phyloP scores from a whole-genome alignment of 2,329 filamentous ascomycete species.

The Diaporthe helianthi region DNA sequence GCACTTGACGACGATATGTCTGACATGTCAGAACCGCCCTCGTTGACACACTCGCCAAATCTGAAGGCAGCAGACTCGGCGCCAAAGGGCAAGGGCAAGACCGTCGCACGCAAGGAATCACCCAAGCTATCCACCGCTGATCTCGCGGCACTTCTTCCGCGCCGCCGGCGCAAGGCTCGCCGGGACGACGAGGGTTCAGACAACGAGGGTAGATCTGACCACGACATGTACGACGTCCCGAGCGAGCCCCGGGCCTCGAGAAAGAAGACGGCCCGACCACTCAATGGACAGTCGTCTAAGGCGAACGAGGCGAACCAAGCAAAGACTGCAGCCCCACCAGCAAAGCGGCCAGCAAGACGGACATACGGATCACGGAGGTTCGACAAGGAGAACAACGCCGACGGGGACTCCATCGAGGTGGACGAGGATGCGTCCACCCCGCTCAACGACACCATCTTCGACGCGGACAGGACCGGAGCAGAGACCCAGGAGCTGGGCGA shows the following conservation, averaged over 20 bases:
- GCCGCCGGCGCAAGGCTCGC: constrained; percentile 51
- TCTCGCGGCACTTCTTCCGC: constrained; percentile 60
- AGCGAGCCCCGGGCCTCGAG: constrained; percentile 45
- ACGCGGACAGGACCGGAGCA: constrained; percentile 41
- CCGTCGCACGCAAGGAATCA: constrained; percentile 42
- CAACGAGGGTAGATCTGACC: constrained; percentile 55
- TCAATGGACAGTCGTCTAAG: constrained; percentile 25
- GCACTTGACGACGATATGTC: constrained; percentile 53
- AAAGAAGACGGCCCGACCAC: constrained; percentile 35
- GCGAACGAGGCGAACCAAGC: constrained; percentile 12
- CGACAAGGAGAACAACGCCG: constrained; percentile 64
- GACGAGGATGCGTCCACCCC: constrained; percentile 49
- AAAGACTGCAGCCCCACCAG: constrained; percentile 23
- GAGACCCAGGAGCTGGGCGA: constrained; percentile 51
- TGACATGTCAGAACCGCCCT: constrained; percentile 68
- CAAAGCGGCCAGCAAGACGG: constrained; percentile 40
- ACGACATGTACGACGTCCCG: constrained; percentile 65
- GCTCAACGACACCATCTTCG: constrained; percentile 53
- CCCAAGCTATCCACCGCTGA: constrained; percentile 61
- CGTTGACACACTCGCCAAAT: constrained; percentile 72
- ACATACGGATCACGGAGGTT: constrained; percentile 58
- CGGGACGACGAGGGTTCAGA: constrained; percentile 51
- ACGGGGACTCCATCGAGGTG: constrained; percentile 45
- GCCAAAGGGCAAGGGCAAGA: constrained; percentile 36
- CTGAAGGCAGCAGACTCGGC: constrained; percentile 42